These are phyloP conservation scores for Gyrodon lividus DNA, from an alignment of 768 basidiomycete genomes.

Conservation along the genomic window DNA sequence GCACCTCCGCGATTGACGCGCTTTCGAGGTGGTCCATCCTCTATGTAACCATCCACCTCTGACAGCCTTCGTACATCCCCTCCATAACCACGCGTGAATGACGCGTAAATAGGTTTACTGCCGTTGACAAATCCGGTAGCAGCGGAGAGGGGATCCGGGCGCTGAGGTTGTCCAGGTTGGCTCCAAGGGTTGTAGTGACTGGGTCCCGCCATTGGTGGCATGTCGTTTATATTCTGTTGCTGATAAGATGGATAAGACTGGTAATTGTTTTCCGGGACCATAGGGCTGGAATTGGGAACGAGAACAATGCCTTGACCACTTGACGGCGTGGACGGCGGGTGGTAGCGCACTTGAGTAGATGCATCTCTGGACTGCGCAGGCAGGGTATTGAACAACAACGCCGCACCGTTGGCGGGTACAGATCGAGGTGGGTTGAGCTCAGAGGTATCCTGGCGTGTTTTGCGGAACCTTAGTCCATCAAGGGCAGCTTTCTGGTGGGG, in stretches of 20 bases:
- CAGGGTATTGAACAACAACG: slow-evolving; percentile 35
- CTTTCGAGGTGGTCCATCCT: slow-evolving; percentile 72
- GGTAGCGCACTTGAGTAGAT: slow-evolving; percentile 61
- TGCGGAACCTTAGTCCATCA: slow-evolving; percentile 49
- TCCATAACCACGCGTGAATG: slow-evolving; percentile 44
- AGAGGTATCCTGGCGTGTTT: slow-evolving; percentile 35
- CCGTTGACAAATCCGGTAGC: slow-evolving; percentile 57
- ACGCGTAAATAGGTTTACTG: slow-evolving; percentile 46
- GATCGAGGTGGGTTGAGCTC: slow-evolving; percentile 40
- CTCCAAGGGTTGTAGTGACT: slow-evolving; percentile 38
- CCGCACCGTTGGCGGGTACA: slow-evolving; percentile 64
- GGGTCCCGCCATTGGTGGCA: slow-evolving; percentile 41
- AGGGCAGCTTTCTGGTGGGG: slow-evolving; percentile 41
- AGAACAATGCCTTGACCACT: slow-evolving; percentile 54
- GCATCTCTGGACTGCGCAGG: slow-evolving; percentile 77
- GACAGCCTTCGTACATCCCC: slow-evolving; percentile 38
- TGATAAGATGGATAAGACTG: slow-evolving; percentile 41
- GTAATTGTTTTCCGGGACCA: slow-evolving; percentile 39
- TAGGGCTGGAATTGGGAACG: slow-evolving; percentile 76
- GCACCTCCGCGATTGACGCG: slow-evolving; percentile 56
- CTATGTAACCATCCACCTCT: slow-evolving; percentile 38
- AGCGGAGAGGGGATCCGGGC: slow-evolving; percentile 54
- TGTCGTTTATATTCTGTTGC: slow-evolving; percentile 40
- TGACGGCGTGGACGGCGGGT: slow-evolving; percentile 47
- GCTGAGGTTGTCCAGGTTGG: slow-evolving; percentile 32